These are phyloP conservation scores for Dactylellina haptotyla DNA, from an alignment of 2,329 filamentous ascomycete species.

Conservation along the genomic window DNA sequence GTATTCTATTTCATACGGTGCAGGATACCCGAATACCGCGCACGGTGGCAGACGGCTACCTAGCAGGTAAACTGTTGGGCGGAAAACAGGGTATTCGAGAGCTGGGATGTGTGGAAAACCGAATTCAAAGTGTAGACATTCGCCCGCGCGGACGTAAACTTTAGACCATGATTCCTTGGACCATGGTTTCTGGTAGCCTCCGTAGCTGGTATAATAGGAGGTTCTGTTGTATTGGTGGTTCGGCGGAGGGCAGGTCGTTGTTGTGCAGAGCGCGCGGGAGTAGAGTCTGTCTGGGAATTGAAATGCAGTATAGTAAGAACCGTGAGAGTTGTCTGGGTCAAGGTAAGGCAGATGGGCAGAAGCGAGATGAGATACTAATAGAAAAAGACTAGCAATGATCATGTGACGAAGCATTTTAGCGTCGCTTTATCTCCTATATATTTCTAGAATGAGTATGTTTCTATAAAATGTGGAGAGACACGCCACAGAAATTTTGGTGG, in stretches of 20 bases:
- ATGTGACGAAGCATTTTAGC: slow-evolving; percentile 22
- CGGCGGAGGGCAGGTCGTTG: slow-evolving; percentile 35
- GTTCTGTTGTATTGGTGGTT: slow-evolving; percentile 18
- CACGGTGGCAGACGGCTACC: slow-evolving; percentile 18
- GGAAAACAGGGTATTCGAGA: slow-evolving; percentile 29
- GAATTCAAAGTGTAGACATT: slow-evolving; percentile 37
- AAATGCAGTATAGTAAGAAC: slow-evolving; percentile 31
- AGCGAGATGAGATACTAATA: slow-evolving; percentile 12
- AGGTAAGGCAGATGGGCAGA: slow-evolving; percentile 43
- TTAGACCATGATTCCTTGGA: slow-evolving; percentile 48
- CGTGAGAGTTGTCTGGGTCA: slow-evolving; percentile 27
- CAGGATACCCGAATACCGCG: slow-evolving; percentile 13
- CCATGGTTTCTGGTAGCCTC: slow-evolving; percentile 10
- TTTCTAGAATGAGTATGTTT: background rate
- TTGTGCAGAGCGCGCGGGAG: slow-evolving; percentile 43
- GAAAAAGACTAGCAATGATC: background rate
- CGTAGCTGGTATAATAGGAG: background rate
- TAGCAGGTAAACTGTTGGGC: slow-evolving; percentile 30
- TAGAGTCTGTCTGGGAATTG: slow-evolving; percentile 34
- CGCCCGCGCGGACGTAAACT: slow-evolving; percentile 19
- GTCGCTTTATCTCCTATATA: background rate
- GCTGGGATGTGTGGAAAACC: slow-evolving; percentile 34
- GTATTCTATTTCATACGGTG: slow-evolving; percentile 13
- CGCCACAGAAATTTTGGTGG: no score
- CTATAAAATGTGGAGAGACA: no score